Conservation (phyloP, 768 basidiomycete genomes). For the Pleurotus eryngii region DNA sequence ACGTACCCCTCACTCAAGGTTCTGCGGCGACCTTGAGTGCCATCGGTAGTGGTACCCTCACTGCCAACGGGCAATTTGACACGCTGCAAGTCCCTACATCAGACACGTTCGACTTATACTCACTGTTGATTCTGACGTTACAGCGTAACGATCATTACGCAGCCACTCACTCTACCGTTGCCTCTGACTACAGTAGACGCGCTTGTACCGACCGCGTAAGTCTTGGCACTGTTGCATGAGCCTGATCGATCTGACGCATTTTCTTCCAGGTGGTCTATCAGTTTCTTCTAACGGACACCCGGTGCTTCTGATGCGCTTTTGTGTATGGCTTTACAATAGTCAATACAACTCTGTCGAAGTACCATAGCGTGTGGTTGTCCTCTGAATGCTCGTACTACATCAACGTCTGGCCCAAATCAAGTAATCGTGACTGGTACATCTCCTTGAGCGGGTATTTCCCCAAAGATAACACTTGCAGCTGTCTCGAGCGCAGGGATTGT, state of each 20-base stretch:
- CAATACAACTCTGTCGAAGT: too few relatives aligned
- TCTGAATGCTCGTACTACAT: too few relatives aligned
- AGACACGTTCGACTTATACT: background rate
- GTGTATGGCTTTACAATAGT: too few relatives aligned
- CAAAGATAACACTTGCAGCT: slow-evolving; percentile 41
- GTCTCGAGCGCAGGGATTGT: slow-evolving; percentile 48
- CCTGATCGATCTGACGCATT: too few relatives aligned
- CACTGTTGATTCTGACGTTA: background rate
- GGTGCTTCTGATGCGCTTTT: too few relatives aligned
- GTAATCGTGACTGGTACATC: background rate
- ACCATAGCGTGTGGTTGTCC: too few relatives aligned
- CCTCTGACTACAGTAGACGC: background rate
- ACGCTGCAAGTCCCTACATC: background rate
- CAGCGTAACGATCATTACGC: slow-evolving; percentile 1
- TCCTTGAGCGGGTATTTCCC: slow-evolving; percentile 16
- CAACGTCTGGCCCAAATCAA: too few relatives aligned
- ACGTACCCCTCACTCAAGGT: background rate
- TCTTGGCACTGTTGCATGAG: too few relatives aligned
- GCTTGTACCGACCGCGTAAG: background rate
- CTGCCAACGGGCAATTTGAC: background rate
- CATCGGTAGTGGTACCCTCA: background rate
- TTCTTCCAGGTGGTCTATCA: too few relatives aligned
- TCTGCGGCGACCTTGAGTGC: background rate
- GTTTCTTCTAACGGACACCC: too few relatives aligned
- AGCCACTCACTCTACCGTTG: background rate